Conservation (phyloP, 768 basidiomycete species). For the Termitomyces heimii region DNA sequence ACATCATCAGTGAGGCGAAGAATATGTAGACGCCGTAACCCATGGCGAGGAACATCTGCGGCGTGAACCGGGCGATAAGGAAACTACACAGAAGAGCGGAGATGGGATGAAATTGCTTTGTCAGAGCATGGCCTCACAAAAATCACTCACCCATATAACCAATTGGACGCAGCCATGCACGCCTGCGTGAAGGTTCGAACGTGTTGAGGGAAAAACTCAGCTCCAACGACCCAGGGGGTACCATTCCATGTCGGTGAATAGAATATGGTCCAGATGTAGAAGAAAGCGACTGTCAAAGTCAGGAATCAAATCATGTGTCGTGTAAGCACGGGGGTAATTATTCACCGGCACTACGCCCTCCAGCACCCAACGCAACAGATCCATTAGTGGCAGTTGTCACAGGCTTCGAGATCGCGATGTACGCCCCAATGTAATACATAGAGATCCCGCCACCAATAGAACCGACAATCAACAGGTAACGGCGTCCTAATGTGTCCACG, state of each 20-base stretch:
- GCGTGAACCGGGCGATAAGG: slow-evolving; percentile 30
- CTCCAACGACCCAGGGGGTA: slow-evolving; percentile 39
- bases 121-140: background rate
- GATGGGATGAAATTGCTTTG: no score
- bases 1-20: slow-evolving; percentile 27
- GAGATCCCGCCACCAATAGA: slow-evolving; percentile 30
- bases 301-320: background rate
- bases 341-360: slow-evolving; percentile 26
- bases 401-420: slow-evolving; percentile 32
- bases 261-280: slow-evolving; percentile 32
- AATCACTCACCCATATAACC: slow-evolving; percentile 23
- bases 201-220: slow-evolving; percentile 39
- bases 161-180: slow-evolving; percentile 30
- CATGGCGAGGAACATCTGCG: slow-evolving; percentile 31
- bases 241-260: slow-evolving; percentile 39
- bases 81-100: slow-evolving; percentile 15
- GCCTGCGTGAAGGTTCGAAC: slow-evolving; percentile 32
- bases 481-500: slow-evolving; percentile 37
- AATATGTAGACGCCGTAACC: slow-evolving; percentile 33
- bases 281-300: slow-evolving; percentile 21
- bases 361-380: slow-evolving; percentile 13
- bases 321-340: slow-evolving; percentile 2
- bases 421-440: slow-evolving; percentile 41
- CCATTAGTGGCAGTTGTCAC: slow-evolving; percentile 3
- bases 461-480: slow-evolving; percentile 33